These are phyloP conservation scores for Phaeosphaeria sp. DNA, from an alignment of 2,329 filamentous ascomycete genomes.

Conservation along the genomic window DNA sequence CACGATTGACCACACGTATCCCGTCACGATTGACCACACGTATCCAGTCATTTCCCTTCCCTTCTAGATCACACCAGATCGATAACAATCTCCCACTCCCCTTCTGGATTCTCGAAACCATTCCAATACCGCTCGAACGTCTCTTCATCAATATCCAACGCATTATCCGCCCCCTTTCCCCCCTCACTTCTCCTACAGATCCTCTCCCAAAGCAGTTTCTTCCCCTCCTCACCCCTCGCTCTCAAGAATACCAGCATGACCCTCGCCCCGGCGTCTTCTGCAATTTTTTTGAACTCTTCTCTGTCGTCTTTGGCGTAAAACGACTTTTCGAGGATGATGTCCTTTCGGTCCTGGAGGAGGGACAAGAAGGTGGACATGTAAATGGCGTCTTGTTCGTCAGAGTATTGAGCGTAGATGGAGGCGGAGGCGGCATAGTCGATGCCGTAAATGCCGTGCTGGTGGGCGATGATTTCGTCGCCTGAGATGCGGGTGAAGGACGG, in stretches of 20 bases:
- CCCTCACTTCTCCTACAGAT: constrained; percentile 8
- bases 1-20: no score
- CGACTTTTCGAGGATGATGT: constrained; percentile 15
- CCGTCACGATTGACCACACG: no score
- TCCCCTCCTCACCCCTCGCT: constrained; percentile 6
- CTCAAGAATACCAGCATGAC: constrained; percentile 15
- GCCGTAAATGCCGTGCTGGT: constrained; percentile 14
- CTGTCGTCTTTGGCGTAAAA: constrained; percentile 20
- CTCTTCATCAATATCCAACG: constrained; percentile 12
- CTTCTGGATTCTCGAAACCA: constrained; percentile 15
- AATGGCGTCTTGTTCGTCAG: constrained; percentile 7
- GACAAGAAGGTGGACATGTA: constrained; percentile 6
- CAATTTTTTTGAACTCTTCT: constrained; percentile 8
- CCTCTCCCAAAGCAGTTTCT: constrained; percentile 13
- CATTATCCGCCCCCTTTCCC: constrained; percentile 13
- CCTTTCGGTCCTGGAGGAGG: constrained; percentile 4
- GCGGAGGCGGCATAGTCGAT: constrained; percentile 12
- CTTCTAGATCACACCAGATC: not conserved
- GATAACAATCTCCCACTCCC: constrained; percentile 8
- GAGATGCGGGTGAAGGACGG: constrained; percentile 13
- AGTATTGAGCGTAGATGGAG: constrained; percentile 9
- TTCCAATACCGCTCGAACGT: constrained; percentile 16
- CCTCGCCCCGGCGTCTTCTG: constrained; percentile 7
- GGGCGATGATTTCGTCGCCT: constrained; percentile 12
- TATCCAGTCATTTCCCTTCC: no score